These are phyloP conservation scores for Dunaliella primolecta DNA, from an alignment of 139 green algal species.

Conservation along the genomic window DNA sequence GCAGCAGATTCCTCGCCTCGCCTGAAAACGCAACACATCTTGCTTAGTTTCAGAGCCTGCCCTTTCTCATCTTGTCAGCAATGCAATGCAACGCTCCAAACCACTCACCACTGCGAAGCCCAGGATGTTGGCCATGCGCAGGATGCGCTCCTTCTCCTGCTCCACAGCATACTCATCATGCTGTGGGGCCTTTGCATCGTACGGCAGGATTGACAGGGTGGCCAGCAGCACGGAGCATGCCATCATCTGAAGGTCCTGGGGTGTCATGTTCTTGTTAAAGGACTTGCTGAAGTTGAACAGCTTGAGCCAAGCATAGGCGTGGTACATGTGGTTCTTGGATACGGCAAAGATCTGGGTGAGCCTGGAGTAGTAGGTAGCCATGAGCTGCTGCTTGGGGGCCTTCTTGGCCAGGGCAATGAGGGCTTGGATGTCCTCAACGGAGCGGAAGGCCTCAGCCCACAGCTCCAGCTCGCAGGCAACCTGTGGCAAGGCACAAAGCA, in stretches of 20 bases:
- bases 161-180: slow-evolving; percentile 54
- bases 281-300: slow-evolving; percentile 48
- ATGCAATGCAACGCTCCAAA: too few species aligned
- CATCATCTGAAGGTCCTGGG: slow-evolving; percentile 56
- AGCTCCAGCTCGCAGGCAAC: slow-evolving; percentile 92
- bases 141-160: slow-evolving; percentile 81
- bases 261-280: slow-evolving; percentile 32
- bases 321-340: slow-evolving; percentile 86
- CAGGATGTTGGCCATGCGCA: slow-evolving; percentile 93
- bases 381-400: slow-evolving; percentile 86
- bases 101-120: slow-evolving; percentile 70
- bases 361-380: slow-evolving; percentile 92
- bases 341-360: slow-evolving; percentile 79
- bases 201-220: slow-evolving; percentile 88
- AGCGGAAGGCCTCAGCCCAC: slow-evolving; percentile 98
- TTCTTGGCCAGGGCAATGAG: slow-evolving; percentile 86
- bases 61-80: too few species aligned
- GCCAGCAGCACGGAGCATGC: slow-evolving; percentile 89
- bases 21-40: too few species aligned
- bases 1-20: too few species aligned
- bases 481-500: slow-evolving; percentile 24
- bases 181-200: slow-evolving; percentile 54
- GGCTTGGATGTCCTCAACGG: slow-evolving; percentile 96
- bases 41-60: too few species aligned
- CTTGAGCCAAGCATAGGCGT: slow-evolving; percentile 93